Base-by-base conservation (phyloP, 345 rosid species). In the Syzygium aromaticum region DNA sequence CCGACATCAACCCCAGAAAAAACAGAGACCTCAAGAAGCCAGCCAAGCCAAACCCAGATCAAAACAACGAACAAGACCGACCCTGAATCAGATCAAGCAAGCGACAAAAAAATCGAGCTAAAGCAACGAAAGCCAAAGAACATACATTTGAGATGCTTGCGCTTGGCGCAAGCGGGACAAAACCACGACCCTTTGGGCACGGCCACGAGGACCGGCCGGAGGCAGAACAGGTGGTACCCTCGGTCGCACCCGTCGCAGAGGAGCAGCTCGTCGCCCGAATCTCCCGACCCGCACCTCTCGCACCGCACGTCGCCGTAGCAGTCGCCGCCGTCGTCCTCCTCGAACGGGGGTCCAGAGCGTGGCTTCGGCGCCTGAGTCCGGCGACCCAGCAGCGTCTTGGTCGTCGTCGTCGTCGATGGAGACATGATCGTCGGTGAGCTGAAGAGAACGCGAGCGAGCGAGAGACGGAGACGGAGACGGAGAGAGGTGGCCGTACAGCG, bases 151-250 rank as follows among this genome's bases (percentile, higher is more conserved):
- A 95, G 98, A 87, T 89, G 90, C 89, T 92, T 90, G 85, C 88
- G 91, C 73, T 87, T 88, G 40, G 96, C 90, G 88, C 99, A 97
- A 28, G 92, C 86, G 67, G 93, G 92, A 86, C 99, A 97, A 49
- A 92, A 91, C 99, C 99, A 97, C 23, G 94, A 92, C 56, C 98
- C 98, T 88, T 93, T 96, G 38, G 98, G 99, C 23, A 97, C 95
- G 14, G 97, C 90, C 49, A 89, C 97, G 86, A 97, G 98, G 87
- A 97, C 93, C 53, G 99, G 99, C 67, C 95, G 91, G 53, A 96
- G 94, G 93, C 99, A 97, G 87, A 93, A 95, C 28, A 95, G 89
- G 90, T 97, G 99, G 89, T 89, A 95, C 27, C 98, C 99, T 87
- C 92, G 90, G 23, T 97, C 96, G 86, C 99, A 97, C 84, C 92